Base-by-base conservation (phyloP, 352 stramenopile species). In the Globisporangium megalacanthum region DNA sequence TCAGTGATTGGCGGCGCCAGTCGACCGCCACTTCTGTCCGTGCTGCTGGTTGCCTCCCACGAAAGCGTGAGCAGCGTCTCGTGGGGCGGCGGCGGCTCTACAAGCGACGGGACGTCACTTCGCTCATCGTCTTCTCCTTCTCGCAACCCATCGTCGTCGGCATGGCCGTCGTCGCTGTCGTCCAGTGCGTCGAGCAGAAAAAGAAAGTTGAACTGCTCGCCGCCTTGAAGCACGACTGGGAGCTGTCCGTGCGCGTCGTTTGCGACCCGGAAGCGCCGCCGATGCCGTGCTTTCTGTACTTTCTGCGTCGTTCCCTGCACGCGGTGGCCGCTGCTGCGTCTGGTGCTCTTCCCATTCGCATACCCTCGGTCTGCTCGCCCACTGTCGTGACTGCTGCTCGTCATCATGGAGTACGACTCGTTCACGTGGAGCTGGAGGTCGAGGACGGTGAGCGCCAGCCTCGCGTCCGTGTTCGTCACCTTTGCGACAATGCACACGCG, bases 371-470 rank as follows among this genome's bases (percentile, higher is more conserved):
- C n/a, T 17, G n/a, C 17, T 31, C 31, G 41, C 13, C 31, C 15
- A 39, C 15, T 9, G 35, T 44, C 15, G 47, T 13, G 31, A 15
- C 19, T 49, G 44, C 10, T 49, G n/a, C 19, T 49, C 42, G 20
- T 15, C 19, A 33, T 20, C 8, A 33, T 37, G 6, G 55, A 37
- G n/a, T 48, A 62, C 53, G 70, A 69, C 56, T 86, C 72, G 42
- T 77, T 77, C 55, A 88, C 58, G 58, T 91, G 78, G 37, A 91
- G 60, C 56, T 87, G 75, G 50, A 89, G 57, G 55, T 91, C 78
- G 41, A 79, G 68, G 54, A 89, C 68, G 3, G 67, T 57, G 39
- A 89, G 59, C 22, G 54, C 60, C 33, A 88, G 46, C 13, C 58
- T 61, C 44, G 59, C 51, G 58, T 87, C 73, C 11, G 62, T 61